Evolutionary conservation across 192 early-diverging fungal genomes (phyloP).

Genomic region (Rhizophagus sp.): DNA sequence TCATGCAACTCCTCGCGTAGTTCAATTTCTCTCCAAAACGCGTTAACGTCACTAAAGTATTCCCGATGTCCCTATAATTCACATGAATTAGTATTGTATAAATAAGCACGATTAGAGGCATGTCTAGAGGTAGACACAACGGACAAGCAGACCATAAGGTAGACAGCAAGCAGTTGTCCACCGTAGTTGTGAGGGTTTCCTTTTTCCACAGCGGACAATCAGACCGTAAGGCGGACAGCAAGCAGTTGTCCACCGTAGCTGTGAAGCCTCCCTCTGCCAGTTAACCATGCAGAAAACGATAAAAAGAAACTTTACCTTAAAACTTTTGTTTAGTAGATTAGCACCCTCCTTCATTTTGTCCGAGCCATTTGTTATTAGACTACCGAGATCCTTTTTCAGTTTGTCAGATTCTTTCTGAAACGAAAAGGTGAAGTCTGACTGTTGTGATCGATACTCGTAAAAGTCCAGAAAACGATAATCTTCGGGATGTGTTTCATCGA

Average conservation of each 20-base stretch:
- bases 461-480: conserved; percentile 33
- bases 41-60: conserved; percentile 29
- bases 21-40: conserved; percentile 30
- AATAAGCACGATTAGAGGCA: not conserved
- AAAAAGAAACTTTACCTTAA: conserved; percentile 19
- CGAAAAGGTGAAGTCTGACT: conserved; percentile 30
- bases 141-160: conserved; percentile 35
- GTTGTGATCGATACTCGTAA: conserved; percentile 31
- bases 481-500: conserved; percentile 32
- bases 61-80: conserved; percentile 6
- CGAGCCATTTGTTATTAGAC: conserved; percentile 23
- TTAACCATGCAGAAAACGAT: conserved; percentile 28
- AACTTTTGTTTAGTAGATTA: conserved; percentile 4
- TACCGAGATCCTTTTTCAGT: conserved; percentile 25
- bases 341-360: conserved; percentile 15
- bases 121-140: conserved; percentile 27
- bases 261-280: conserved; percentile 30
- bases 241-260: conserved; percentile 30
- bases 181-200: conserved; percentile 34
- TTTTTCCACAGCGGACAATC: conserved; percentile 34
- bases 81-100: conserved; percentile 27
- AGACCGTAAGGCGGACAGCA: conserved; percentile 26
- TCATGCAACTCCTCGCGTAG: conserved; percentile 20
- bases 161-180: conserved; percentile 32
- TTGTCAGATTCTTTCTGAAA: conserved; percentile 31